Percentiles rank a stretch among this genome's conserved stretches.
phyloP scores from a whole-genome alignment of 78 protist genomes.

The Monocercomonoides exilis region DNA sequence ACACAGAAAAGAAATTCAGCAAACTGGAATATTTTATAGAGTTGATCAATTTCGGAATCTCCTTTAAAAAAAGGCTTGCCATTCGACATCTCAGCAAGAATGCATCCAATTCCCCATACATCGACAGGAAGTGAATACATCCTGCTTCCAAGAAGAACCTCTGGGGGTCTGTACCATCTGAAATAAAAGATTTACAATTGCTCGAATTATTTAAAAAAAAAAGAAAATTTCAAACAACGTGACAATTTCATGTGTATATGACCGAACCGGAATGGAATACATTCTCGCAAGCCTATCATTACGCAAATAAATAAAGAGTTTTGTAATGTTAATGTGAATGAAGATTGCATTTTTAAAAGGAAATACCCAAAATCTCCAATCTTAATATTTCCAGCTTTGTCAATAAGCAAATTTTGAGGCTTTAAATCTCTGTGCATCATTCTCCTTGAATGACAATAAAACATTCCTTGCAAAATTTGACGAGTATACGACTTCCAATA shows the following conservation, averaged over 20 bases:
- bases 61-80: constrained; percentile 33
- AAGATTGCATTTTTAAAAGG: too few relatives aligned
- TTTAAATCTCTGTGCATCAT: constrained; percentile 40
- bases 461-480: constrained; percentile 21
- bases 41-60: constrained; percentile 26
- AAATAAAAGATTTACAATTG: background rate
- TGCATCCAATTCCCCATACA: constrained; percentile 21
- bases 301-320: background rate
- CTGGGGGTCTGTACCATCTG: constrained; percentile 37
- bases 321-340: background rate
- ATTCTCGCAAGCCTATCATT: constrained; percentile 50
- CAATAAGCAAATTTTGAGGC: constrained; percentile 36
- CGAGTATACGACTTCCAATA: background rate
- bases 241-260: constrained; percentile 83
- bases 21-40: constrained; percentile 28
- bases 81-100: constrained; percentile 21
- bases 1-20: background rate
- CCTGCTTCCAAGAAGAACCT: constrained; percentile 21
- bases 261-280: constrained; percentile 78
- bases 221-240: background rate
- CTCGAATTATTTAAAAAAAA: too few relatives aligned
- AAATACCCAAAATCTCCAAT: constrained; percentile 63
- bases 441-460: constrained; percentile 22
- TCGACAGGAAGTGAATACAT: constrained; percentile 22
- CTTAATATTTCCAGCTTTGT: constrained; percentile 10